Evolutionary conservation across 768 basidiomycete species (phyloP).

Genomic region (Trichaptum fuscoviolaceum): DNA sequence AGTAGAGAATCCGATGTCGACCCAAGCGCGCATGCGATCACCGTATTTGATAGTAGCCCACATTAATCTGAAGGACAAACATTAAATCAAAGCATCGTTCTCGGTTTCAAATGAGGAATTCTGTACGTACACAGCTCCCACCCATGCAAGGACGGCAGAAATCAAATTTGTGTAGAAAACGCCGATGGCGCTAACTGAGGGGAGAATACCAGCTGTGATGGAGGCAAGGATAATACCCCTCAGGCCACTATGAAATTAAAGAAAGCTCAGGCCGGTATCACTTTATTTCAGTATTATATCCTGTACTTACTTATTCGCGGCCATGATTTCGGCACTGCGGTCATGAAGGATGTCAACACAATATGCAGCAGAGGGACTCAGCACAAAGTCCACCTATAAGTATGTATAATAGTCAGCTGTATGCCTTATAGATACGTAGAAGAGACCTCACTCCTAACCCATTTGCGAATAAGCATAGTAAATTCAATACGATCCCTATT

Average conservation of each 20-base stretch:
- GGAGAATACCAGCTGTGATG: conserved; percentile 42
- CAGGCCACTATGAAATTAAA: conserved; percentile 33
- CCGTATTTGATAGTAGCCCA: conserved; percentile 10
- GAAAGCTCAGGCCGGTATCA: background rate
- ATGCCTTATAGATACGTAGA: background rate
- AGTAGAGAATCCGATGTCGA: conserved; percentile 13
- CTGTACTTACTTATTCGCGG: conserved; percentile 45
- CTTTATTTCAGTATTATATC: background rate
- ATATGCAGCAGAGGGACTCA: conserved; percentile 53
- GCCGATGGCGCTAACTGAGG: conserved; percentile 49
- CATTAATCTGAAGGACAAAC: background rate
- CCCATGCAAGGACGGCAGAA: conserved; percentile 40
- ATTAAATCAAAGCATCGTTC: background rate
- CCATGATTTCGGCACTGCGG: conserved; percentile 60
- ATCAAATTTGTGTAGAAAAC: conserved; percentile 44
- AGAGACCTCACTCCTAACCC: conserved; percentile 49
- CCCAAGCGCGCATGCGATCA: conserved; percentile 9
- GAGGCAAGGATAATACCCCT: conserved; percentile 40
- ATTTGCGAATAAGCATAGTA: conserved; percentile 56
- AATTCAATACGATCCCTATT: conserved; percentile 43
- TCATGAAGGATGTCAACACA: conserved; percentile 54
- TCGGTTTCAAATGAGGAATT: background rate
- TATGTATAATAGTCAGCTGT: background rate
- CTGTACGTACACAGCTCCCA: conserved; percentile 46
- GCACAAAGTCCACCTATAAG: conserved; percentile 54